Evolutionary conservation across 768 basidiomycete genomes (phyloP).

Genomic region (Leccinum aurantiacum): DNA sequence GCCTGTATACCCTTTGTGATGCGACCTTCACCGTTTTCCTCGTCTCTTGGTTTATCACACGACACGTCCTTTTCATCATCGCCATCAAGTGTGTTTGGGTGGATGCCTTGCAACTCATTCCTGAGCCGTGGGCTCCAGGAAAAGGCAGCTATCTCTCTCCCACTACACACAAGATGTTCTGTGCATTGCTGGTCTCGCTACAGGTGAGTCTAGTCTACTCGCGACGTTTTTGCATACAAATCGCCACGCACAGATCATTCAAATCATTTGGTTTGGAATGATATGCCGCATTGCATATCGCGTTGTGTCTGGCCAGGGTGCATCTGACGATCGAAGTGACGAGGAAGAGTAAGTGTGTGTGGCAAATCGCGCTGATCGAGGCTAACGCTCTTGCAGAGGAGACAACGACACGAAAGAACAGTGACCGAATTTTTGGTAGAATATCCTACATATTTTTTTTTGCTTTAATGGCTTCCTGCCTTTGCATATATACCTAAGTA

Average conservation of each 20-base stretch:
- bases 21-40: constrained; percentile 78
- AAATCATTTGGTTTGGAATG: constrained; percentile 83
- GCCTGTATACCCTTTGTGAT: constrained; percentile 65
- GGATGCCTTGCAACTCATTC: constrained; percentile 49
- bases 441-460: constrained; percentile 20
- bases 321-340: constrained; percentile 85
- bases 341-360: constrained; percentile 58
- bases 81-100: constrained; percentile 62
- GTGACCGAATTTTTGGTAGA: constrained; percentile 26
- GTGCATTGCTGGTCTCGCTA: constrained; percentile 51
- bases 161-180: constrained; percentile 48
- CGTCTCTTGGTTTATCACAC: constrained; percentile 86
- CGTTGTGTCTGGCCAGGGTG: constrained; percentile 71
- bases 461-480: constrained; percentile 25
- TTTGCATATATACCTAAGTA: constrained; percentile 11
- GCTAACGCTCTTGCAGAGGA: constrained; percentile 20
- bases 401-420: constrained; percentile 24
- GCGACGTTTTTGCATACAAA: constrained; percentile 7
- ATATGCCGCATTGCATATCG: constrained; percentile 82
- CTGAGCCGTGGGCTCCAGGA: constrained; percentile 58
- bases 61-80: constrained; percentile 78
- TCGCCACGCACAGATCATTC: constrained; percentile 52
- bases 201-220: constrained; percentile 45
- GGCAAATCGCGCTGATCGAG: not conserved
- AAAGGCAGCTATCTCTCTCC: constrained; percentile 56